These are phyloP conservation scores for Schoenoplectus tabernaemontani DNA, from an alignment of 202 grass and related monocot species.

Conservation along the genomic window DNA sequence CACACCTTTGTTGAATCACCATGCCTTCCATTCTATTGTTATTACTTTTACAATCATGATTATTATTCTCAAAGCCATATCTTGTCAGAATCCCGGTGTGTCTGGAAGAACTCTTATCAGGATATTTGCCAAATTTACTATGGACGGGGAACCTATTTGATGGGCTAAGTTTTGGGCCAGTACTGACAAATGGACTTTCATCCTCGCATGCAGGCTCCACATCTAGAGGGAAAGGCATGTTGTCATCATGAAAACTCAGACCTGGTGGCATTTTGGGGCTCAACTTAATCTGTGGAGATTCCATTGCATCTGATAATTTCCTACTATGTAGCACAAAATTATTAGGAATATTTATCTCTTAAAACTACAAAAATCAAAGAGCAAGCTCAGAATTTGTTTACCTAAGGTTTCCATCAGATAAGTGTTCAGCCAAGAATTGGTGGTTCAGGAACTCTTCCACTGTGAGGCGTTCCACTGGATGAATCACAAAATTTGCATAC, in stretches of 20 bases:
- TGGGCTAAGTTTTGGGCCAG: slow-evolving; percentile 34
- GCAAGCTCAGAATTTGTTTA: slow-evolving; percentile 23
- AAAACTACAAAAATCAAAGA: slow-evolving; percentile 10
- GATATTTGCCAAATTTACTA: slow-evolving; percentile 48
- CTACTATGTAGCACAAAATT: slow-evolving; percentile 25
- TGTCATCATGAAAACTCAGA: slow-evolving; percentile 79
- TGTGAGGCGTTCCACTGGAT: slow-evolving; percentile 91
- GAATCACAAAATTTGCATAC: slow-evolving; percentile 24
- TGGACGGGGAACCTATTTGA: slow-evolving; percentile 36
- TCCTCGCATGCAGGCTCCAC: slow-evolving; percentile 50
- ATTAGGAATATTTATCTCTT: slow-evolving; percentile 11
- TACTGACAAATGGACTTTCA: slow-evolving; percentile 27
- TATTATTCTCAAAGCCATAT: slow-evolving; percentile 52
- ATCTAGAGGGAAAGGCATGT: slow-evolving; percentile 87
- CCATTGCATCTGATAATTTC: slow-evolving; percentile 40
- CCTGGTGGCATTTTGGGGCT: slow-evolving; percentile 41
- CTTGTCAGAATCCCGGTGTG: slow-evolving; percentile 42
- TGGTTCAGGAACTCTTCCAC: slow-evolving; percentile 95
- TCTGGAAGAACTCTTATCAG: slow-evolving; percentile 49
- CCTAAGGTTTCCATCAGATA: slow-evolving; percentile 38
- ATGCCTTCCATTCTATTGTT: neutral
- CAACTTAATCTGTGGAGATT: slow-evolving; percentile 35
- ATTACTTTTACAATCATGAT: slow-evolving; percentile 2
- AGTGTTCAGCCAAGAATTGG: slow-evolving; percentile 68
- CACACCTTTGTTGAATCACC: slow-evolving; percentile 26